Conservation (phyloP, 495 filamentous ascomycete species). For the Sporormia fimetaria region DNA sequence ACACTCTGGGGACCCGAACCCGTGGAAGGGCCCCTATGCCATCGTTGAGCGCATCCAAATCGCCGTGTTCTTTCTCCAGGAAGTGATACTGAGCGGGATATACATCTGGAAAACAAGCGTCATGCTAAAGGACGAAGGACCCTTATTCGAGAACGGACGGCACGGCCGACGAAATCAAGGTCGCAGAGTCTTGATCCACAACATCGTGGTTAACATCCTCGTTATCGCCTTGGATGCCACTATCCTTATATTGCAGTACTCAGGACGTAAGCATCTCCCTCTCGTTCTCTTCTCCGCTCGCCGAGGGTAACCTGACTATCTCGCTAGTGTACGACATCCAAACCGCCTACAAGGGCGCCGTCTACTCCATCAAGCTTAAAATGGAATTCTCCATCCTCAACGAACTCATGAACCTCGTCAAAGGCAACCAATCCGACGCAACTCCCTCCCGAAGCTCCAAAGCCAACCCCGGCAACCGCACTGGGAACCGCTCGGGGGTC, state of each 20-base stretch:
- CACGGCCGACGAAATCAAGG: slow-evolving; percentile 1
- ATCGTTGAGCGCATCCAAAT: slow-evolving; percentile 7
- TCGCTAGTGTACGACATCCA: slow-evolving; percentile 7
- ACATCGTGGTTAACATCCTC: slow-evolving; percentile 15
- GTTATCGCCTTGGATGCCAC: slow-evolving; percentile 20
- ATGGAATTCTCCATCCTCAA: slow-evolving; percentile 23
- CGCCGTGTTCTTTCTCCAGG: slow-evolving; percentile 13
- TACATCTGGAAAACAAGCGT: slow-evolving; percentile 12
- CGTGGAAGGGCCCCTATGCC: slow-evolving; percentile 4
- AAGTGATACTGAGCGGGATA: slow-evolving; percentile 7
- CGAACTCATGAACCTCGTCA: slow-evolving; percentile 12
- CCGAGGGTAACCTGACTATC: too few species aligned
- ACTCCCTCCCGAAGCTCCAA: not conserved
- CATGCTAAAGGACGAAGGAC: slow-evolving; percentile 3
- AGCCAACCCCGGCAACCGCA: too few species aligned
- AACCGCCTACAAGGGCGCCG: slow-evolving; percentile 11
- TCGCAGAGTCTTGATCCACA: slow-evolving; percentile 6
- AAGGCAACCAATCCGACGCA: slow-evolving; percentile 1
- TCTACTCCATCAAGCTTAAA: slow-evolving; percentile 23
- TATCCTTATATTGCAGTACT: slow-evolving; percentile 13
- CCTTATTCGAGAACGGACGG: slow-evolving; percentile 3
- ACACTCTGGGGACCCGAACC: not conserved
- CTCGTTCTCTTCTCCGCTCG: not conserved
- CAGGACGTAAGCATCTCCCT: not conserved
- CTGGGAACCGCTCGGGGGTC: too few species aligned